A percentile compares a stretch with the other conserved stretches of the same genome.
Evolutionary conservation across 768 basidiomycete genomes (phyloP).

Genomic region (Tricholoma bakamatsutake): DNA sequence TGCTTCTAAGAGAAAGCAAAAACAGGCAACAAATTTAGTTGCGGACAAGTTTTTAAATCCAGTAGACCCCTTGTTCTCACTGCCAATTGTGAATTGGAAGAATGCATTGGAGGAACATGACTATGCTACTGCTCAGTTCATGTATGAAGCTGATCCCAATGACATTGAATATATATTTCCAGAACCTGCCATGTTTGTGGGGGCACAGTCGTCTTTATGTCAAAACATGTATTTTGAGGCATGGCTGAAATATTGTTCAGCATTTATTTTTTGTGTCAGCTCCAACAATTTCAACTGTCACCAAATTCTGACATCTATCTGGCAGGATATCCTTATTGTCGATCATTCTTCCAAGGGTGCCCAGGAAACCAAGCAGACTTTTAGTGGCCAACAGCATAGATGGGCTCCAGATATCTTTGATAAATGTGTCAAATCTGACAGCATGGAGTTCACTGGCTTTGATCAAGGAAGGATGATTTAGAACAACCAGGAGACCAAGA

Average conservation of each 20-base stretch:
- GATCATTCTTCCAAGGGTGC: neutral
- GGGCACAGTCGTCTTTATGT: neutral
- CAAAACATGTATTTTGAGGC: neutral
- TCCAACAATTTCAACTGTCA: neutral
- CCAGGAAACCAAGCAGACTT: neutral
- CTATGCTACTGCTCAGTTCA: neutral
- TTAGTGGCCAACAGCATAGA: neutral
- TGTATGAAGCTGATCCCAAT: neutral
- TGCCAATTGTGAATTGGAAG: conserved; percentile 1
- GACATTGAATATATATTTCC: conserved; percentile 5
- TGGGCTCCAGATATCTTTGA: conserved; percentile 1
- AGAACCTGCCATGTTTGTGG: conserved; percentile 2
- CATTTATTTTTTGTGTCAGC: conserved; percentile 3
- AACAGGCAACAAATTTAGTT: neutral
- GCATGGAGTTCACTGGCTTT: neutral
- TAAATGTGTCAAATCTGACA: neutral
- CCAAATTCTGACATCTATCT: conserved; percentile 6
- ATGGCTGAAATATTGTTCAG: conserved; percentile 3
- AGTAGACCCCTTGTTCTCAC: neutral
- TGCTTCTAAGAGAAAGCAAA: neutral
- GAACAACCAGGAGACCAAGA: neutral
- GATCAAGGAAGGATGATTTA: neutral
- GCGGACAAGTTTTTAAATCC: conserved; percentile 7
- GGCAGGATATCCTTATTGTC: conserved; percentile 2
- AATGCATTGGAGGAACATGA: neutral